Evolutionary conservation across 2,329 filamentous ascomycete species (phyloP).

Genomic region (Ophiocordyceps camponoti-saundersi): DNA sequence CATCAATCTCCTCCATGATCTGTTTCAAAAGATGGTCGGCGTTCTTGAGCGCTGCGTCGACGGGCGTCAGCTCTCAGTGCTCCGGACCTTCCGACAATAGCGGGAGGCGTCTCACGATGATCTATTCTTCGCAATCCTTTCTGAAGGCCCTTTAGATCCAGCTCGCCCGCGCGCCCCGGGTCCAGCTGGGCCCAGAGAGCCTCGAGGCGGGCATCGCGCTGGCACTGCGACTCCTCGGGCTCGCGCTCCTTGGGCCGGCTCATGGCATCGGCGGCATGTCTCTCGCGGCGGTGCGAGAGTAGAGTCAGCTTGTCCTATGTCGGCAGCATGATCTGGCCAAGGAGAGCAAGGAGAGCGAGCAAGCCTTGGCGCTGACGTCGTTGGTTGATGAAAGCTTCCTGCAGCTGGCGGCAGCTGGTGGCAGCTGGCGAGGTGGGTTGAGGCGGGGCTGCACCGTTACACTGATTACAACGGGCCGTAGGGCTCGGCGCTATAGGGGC

Average conservation of each 20-base stretch:
- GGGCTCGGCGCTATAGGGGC: no score
- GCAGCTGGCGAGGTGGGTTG: neutral
- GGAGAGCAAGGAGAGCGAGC: neutral
- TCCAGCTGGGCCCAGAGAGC: conserved; percentile 74
- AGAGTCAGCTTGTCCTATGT: neutral
- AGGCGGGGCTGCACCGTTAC: neutral
- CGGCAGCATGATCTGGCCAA: neutral
- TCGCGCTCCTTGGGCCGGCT: conserved; percentile 38
- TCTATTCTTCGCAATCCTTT: conserved; percentile 77
- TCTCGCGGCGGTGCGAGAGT: conserved; percentile 3
- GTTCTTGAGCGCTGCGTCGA: conserved; percentile 63
- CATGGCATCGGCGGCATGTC: conserved; percentile 19
- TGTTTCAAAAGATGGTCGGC: conserved; percentile 70
- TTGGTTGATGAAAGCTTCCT: neutral
- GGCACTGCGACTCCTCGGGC: conserved; percentile 59
- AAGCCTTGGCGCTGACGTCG: neutral
- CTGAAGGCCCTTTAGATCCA: conserved; percentile 73
- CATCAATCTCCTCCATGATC: conserved; percentile 70
- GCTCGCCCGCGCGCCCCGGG: conserved; percentile 54
- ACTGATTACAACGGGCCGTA: neutral
- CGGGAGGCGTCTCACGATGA: conserved; percentile 52
- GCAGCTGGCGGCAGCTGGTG: neutral
- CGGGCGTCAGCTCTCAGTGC: conserved; percentile 7
- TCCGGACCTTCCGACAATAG: neutral
- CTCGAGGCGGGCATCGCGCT: conserved; percentile 67